Base-by-base conservation (phyloP, 306 rosid genomes). In the Castanospermum australe region DNA sequence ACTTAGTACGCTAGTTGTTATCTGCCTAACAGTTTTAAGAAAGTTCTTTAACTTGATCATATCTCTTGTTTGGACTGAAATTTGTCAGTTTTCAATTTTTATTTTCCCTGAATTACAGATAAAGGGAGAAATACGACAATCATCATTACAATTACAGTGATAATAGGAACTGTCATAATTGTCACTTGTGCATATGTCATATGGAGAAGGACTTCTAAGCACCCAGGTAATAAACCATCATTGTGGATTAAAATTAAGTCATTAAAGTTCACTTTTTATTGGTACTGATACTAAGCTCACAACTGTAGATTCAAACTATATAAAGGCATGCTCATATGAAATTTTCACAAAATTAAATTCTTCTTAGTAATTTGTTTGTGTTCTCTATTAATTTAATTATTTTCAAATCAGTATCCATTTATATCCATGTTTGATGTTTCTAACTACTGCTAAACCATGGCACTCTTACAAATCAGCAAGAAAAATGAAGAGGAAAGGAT, bases 181-280 rank as follows among this genome's bases (percentile, higher is more conserved):
- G 14, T 65, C 0, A 5, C 39, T 5, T 14, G 66, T 70, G 50
- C 82, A 13, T 84, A 62, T 75, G 0, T 84, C 24, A 4, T 52
- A 44, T 69, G 84, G 82, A 71, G 66, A 78, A 62, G 76, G 51
- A 42, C 4, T 24, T 51, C 21, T 0, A 62, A 61, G 3, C 39
- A 20, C 2, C 41, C 2, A 0, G 71, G 71, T 82, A 63, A 52
- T 25, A 59, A 32, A 36, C 0, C 18, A 69, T 35, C 44, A 8
- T 5, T 17, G 8, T 8, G n/a, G 6, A n/a, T 33, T 8, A 25
- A 6, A 64, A 74, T n/a, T 57, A 56, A 8, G n/a, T 30, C 50
- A 9, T 1, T 14, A 4, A 41, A 5, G 2, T 41, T 12, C 45
- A 41, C 9, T 8, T 41, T 12, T 41, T 41, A 1, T n/a, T n/a